Conservation (phyloP, 1,284 basidiomycete genomes). For the Leccinum solheimii region DNA sequence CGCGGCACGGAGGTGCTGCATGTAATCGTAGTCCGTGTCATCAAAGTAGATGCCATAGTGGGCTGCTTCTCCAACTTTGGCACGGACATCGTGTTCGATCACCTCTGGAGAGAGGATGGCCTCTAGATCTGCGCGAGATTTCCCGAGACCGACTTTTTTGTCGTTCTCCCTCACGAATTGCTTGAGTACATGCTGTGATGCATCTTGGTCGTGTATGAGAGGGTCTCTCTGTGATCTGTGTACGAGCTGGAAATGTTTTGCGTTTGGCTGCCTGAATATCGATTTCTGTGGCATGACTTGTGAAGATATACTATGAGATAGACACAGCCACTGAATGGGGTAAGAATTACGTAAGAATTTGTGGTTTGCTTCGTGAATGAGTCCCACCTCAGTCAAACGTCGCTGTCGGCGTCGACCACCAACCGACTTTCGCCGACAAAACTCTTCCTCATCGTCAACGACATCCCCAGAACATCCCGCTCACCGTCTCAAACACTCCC, state of each 20-base stretch:
- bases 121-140: conserved; percentile 77
- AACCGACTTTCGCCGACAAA: conserved; percentile 12
- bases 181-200: conserved; percentile 87
- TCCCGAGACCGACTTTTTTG: conserved; percentile 62
- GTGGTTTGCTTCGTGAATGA: conserved; percentile 24
- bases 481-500: background rate
- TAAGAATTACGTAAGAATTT: conserved; percentile 31
- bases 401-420: conserved; percentile 26
- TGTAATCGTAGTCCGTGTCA: conserved; percentile 98
- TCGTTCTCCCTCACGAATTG: conserved; percentile 72
- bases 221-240: conserved; percentile 97
- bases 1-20: conserved; percentile 89
- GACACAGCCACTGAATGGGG: conserved; percentile 23
- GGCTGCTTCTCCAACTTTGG: conserved; percentile 83
- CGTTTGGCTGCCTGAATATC: conserved; percentile 85
- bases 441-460: conserved; percentile 4
- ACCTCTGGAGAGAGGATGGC: conserved; percentile 57
- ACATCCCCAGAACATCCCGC: background rate
- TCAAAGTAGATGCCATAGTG: conserved; percentile 94
- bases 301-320: background rate
- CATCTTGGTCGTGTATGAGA: conserved; percentile 91
- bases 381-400: conserved; percentile 16
- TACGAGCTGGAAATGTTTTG: conserved; percentile 95
- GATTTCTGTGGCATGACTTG: conserved; percentile 69
- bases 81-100: conserved; percentile 47